These are phyloP conservation scores for Solanum sejunctum DNA, from an alignment of 257 asterid genomes.

Conservation along the genomic window DNA sequence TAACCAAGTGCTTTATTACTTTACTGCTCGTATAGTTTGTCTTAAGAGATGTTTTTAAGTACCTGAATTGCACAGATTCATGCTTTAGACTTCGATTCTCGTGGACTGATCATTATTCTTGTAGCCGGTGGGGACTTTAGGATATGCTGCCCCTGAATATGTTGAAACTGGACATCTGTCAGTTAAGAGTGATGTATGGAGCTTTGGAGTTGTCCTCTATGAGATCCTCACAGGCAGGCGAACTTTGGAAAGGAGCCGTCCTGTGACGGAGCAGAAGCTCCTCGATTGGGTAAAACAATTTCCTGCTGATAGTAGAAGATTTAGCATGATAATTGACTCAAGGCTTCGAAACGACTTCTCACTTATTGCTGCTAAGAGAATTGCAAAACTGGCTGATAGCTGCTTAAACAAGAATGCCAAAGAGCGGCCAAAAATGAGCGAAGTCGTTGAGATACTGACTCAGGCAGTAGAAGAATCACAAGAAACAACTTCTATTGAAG, in stretches of 20 bases:
- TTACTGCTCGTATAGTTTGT: neutral
- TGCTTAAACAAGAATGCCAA: conserved; percentile 60
- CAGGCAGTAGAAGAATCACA: conserved; percentile 59
- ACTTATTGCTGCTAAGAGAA: conserved; percentile 43
- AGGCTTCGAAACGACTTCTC: conserved; percentile 60
- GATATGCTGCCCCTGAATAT: conserved; percentile 94
- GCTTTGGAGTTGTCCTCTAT: conserved; percentile 87
- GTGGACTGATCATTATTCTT: neutral
- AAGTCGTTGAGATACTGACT: conserved; percentile 57
- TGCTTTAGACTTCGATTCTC: neutral
- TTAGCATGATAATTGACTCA: conserved; percentile 60
- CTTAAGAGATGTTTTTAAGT: neutral
- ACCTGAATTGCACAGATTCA: neutral
- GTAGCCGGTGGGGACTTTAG: conserved; percentile 85
- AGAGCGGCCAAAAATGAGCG: conserved; percentile 63
- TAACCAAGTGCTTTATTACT: neutral
- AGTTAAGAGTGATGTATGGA: conserved; percentile 67
- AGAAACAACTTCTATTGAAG: conserved; percentile 16
- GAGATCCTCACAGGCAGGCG: conserved; percentile 79
- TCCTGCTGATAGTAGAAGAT: conserved; percentile 54
- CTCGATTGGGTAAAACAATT: conserved; percentile 70
- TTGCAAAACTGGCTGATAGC: conserved; percentile 67
- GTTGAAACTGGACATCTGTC: conserved; percentile 66
- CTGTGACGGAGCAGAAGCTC: conserved; percentile 52
- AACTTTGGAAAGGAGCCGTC: conserved; percentile 57